phyloP scores from a whole-genome alignment of 331 rosid genomes.

The Quercus lobata region DNA sequence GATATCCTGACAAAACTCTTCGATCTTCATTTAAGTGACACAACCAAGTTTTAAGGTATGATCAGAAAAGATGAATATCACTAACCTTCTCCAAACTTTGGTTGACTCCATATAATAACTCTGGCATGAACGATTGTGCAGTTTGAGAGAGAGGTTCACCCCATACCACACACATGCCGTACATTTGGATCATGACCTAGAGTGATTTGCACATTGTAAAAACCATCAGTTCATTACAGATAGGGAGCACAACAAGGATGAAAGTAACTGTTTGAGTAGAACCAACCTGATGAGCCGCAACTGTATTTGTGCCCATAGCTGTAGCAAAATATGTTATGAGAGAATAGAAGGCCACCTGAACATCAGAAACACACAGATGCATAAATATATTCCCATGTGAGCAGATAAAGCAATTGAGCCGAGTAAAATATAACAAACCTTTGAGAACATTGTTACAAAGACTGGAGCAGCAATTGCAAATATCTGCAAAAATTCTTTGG shows the following conservation, averaged over 20 bases:
- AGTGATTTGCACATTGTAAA: background rate
- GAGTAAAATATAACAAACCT: slow-evolving; percentile 38
- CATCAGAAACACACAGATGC: slow-evolving; percentile 6
- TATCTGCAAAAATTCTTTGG: slow-evolving; percentile 39
- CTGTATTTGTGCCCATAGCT: slow-evolving; percentile 56
- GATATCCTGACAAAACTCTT: background rate
- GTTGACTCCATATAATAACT: slow-evolving; percentile 61
- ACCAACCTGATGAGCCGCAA: slow-evolving; percentile 83
- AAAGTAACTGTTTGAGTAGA: slow-evolving; percentile 9
- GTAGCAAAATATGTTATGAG: slow-evolving; percentile 67
- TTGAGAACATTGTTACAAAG: slow-evolving; percentile 62
- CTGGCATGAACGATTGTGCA: slow-evolving; percentile 97
- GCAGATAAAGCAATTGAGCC: background rate
- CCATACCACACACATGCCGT: slow-evolving; percentile 84
- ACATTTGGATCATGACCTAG: slow-evolving; percentile 92
- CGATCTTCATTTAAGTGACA: background rate
- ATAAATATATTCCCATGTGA: background rate
- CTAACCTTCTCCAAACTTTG: slow-evolving; percentile 72
- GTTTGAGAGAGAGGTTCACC: slow-evolving; percentile 98
- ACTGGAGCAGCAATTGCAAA: slow-evolving; percentile 71
- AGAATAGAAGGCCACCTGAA: slow-evolving; percentile 70
- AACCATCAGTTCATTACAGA: background rate
- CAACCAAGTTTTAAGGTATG: background rate
- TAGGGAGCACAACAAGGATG: background rate
- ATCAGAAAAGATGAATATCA: slow-evolving; percentile 13